Evolutionary conservation across 495 filamentous ascomycete genomes (phyloP), one percentile per base, ranked within the genome.

Genomic region (Podospora pseudocomata): DNA sequence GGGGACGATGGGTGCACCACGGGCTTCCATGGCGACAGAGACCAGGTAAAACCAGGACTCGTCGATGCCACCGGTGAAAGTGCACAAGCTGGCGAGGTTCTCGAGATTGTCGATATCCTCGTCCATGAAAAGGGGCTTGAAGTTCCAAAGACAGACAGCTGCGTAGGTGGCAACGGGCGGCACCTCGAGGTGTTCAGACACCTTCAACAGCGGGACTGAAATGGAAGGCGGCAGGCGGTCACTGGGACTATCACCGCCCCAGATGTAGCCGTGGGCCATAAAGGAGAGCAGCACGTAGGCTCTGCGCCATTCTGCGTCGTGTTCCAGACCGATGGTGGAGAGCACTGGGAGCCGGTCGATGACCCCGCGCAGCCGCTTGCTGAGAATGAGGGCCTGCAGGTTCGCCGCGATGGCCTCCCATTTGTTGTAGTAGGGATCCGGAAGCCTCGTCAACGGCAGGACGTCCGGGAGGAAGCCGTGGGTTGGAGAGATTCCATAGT

Each of bases 1-100:
- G 0, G 93, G 89, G 49, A 98, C 87, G 57, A 92, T 90, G n/a
- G 94, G 92, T 0, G 87, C 95, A 28, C 92, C 94, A 34, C 93
- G 88, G 59, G 95, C 94, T 80, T 99, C 95, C 71, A 99, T 97
- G 69, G 94, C 95, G 16, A 97, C 91, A 0, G 94, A 97, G 57
- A 97, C 86, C 9, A 98, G 83, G 75, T 97, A 97, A 76, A 99
- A 99, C 95, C 95, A 98, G 71, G 96, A 95, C 76, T 99, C 95
- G 76, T 99, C 95, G 18, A 96, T 80, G 4, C 92, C 92, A 44
- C 96, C 95, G n/a, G 96, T 98, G 77, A 97, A 94, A 19, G 95
- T 97, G 66, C 88, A 86, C 68, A 97, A 82, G 13, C 91, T 93
- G 27, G 90, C 87, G 56, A 99, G 83, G 72, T 98, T 97, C 67